Base-by-base conservation (phyloP, 768 basidiomycete species). In the Harrya chromipes region DNA sequence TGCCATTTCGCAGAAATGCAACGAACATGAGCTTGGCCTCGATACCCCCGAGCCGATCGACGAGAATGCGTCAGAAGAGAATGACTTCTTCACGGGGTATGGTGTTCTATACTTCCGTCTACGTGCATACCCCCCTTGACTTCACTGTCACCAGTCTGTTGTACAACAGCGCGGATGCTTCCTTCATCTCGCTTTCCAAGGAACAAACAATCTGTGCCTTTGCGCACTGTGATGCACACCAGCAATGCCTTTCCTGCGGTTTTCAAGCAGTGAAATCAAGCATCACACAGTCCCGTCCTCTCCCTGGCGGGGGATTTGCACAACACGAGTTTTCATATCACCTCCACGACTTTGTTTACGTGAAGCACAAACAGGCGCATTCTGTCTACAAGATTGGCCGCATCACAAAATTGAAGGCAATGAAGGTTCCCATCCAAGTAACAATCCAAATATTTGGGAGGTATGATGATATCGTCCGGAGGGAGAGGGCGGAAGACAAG, bases 51-150 rank as follows among this genome's bases (percentile, higher is more conserved):
- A 86, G 43, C 74, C 74, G 1, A 49, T 59, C 5, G 80, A 83
- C 40, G 72, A 78, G 34, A 59, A 58, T 6, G 46, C 65, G 14
- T 61, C 62, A 3, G 61, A 71, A 38, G 64, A 72, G 4, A 66
- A 78, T 37, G 73, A 77, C 43, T 89, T 85, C 56, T 79, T 79
- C 58, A 80, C 77, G 57, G 66, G 78, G 86, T 85, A 62, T 41
- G 75, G 31, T 39, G 13, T 40, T 46, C 19, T 16, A 24, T 23
- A 8, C 5, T 10, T 27, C 36, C 16, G 40, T 49, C 50, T 24
- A 39, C 37, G 6, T 33, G n/a, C n/a, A n/a, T 1, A 16, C 16
- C 14, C 6, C 26, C 19, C 34, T 35, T 53, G 39, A 60, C 34
- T 7, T 41, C 10, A 2, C 11, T 9, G 6, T 46, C 43, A 17